Evolutionary conservation across 2,329 filamentous ascomycete genomes (phyloP), one percentile per base, ranked within the genome.

Genomic region (Elsinoe australis): DNA sequence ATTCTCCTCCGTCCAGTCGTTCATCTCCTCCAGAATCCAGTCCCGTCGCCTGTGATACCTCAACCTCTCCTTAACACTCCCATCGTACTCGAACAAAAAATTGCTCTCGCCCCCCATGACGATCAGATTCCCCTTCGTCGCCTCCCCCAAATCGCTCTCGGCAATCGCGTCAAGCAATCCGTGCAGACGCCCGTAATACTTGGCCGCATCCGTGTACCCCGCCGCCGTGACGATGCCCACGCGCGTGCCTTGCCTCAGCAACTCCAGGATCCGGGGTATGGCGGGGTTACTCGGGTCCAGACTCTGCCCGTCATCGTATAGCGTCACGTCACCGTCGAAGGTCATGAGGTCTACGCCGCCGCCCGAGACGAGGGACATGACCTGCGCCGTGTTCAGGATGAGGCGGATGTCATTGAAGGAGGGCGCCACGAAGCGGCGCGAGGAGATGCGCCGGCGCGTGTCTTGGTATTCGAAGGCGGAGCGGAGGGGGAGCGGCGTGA

Each of bases 201-300:
- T 81, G 48, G 83, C 78, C 4, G 87, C 85, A 29, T 90, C 85
- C 0, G 87, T 90, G 69, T 98, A 98, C 14, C 92, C 92, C 1
- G 92, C 92, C 1, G 92, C 92, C 0, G 92, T 98, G 45, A 98
- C 92, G 60, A 98, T 96, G 44, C 89, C 92, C 56, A 98, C 83
- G 56, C 84, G 85, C 54, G 90, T 85, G 52, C 84, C 82, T 55
- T 82, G 81, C 38, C 74, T 74, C 57, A 98, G 77, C 12, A 98
- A 79, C 52, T 82, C 80, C 49, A 81, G 59, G 38, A 82, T 76
- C 7, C 78, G 74, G 3, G 70, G 70, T 47, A 96, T 88, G 12
- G 94, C 80, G 0, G 87, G 85, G 62, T 85, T 94, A 12, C 78
- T 73, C 0, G 81, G 72, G 48, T 82, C 80, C 6, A 98, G 73